Base-by-base conservation (phyloP, 352 stramenopile genomes). In the Thraustochytrium striatum region DNA sequence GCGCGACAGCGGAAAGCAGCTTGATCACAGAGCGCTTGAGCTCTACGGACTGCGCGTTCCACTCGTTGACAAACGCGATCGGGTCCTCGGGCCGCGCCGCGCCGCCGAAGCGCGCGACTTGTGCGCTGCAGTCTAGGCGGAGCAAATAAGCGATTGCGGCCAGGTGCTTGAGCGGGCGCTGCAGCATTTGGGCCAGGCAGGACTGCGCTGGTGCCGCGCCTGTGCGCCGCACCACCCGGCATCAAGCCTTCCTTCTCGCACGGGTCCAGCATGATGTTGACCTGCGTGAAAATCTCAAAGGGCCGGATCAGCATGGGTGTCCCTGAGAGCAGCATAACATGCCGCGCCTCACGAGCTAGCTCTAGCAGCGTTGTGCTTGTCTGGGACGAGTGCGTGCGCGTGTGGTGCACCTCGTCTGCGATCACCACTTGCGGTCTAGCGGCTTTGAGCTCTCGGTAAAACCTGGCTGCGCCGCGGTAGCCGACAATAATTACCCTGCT, bases 221-320 rank as follows among this genome's bases (percentile, higher is more conserved):
- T 38, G 41, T 38, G 44, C 65, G 30, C 43, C 21, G 41, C 65
- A 39, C 65, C 58, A 11, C 65, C 32, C 43, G 44, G 41, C 65
- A 75, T 62, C n/a, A 70, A 3, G 3, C n/a, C 11, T 16, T 75
- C 61, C 52, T 75, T 75, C 28, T 75, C 65, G 8, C 36, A 5
- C 47, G 41, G 30, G 36, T 13, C 1, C 11, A 75, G 47, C 11
- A 72, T 38, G n/a, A 75, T 75, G 43, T 25, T 50, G 1, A 81
- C 79, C 75, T 86, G 83, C 61, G 85, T 85, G 80, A 85, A 86
- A 16, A 86, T 62, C 25, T 86, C 83, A 52, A 86, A 86, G 3
- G 83, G 83, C 35, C 83, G 83, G 36, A 72, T 72, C 8, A 86
- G 70, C 30, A 81, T 85, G 38, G 83, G 83, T 0, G 83, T 86